Evolutionary conservation across 805 yeast species (phyloP), one percentile per base, ranked within the genome.

Genomic region (Yarrowia osloensis): DNA sequence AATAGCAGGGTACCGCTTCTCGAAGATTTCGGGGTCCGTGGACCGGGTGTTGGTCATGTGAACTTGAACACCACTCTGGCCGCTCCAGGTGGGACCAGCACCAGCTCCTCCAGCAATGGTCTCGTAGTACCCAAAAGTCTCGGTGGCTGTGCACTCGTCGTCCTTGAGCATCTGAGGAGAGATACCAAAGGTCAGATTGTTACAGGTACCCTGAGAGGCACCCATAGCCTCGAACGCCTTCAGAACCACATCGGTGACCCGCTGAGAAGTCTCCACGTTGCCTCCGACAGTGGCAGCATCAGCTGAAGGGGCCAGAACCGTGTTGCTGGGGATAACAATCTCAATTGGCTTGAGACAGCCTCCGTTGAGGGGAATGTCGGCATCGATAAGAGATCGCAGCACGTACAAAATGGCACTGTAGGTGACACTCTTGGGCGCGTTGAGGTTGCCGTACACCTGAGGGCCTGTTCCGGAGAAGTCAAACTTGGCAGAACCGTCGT

Each of bases 91-190:
- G 1, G 88, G 84, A 0, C 94, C 92, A 2, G 98, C 98, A 61
- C 98, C 98, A 50, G 92, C 89, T 0, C 98, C 98, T 68, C 98
- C 98, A 68, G 97, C 95, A 69, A 93, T 91, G 0, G 98, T 93
- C 75, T 92, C 97, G 75, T 92, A 92, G 76, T 92, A 92, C 0
- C 97, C 97, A 76, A 91, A 91, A 0, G 93, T 91, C 67, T 83
- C 81, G 9, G 81, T 77, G 76, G 85, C 73, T 70, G 83, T 72
- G 12, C 77, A 78, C 67, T 76, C 79, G 9, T 31, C 37, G 12
- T 46, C 44, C 42, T 47, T 50, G 21, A 69, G 65, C 50, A 46
- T 67, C 68, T 84, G 83, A 55, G 91, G 94, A 69, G 88, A 90
- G 29, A 84, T 85, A 26, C 98, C 98, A 80, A 93, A 94, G 0